phyloP scores from a whole-genome alignment of 345 rosid species.

The Fremontodendron californicum region DNA sequence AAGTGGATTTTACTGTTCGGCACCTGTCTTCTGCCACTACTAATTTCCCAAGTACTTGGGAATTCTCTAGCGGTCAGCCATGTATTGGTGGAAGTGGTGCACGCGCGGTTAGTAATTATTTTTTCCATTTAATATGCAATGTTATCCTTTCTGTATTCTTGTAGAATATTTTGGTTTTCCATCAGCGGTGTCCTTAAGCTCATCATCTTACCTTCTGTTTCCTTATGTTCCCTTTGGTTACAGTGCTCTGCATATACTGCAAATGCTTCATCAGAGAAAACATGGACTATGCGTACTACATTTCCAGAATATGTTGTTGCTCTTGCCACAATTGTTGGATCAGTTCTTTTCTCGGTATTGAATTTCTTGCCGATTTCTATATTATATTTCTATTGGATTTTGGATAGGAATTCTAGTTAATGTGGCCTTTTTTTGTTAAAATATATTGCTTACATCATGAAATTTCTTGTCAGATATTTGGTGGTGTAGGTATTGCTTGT shows the following conservation, averaged over 20 bases:
- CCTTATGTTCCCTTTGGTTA: slow-evolving; percentile 10
- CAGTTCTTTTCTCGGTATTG: slow-evolving; percentile 88
- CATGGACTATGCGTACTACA: slow-evolving; percentile 90
- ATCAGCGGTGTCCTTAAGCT: background rate
- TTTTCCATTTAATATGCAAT: background rate
- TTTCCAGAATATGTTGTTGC: slow-evolving; percentile 99
- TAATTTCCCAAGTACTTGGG: slow-evolving; percentile 68
- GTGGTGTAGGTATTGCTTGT: slow-evolving; percentile 97
- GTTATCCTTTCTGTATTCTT: slow-evolving; percentile 2
- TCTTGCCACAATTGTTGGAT: slow-evolving; percentile 92
- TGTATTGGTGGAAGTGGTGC: slow-evolving; percentile 56
- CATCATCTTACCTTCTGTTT: background rate
- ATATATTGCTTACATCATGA: slow-evolving; percentile 5
- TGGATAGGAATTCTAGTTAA: background rate
- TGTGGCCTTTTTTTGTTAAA: background rate
- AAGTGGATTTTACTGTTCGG: slow-evolving; percentile 94
- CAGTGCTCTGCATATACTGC: slow-evolving; percentile 87
- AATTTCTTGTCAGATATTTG: slow-evolving; percentile 64
- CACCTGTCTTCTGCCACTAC: slow-evolving; percentile 85
- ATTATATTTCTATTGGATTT: background rate
- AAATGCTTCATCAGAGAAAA: slow-evolving; percentile 71
- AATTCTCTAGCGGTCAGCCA: slow-evolving; percentile 51
- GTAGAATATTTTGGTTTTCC: background rate
- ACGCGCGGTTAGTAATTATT: slow-evolving; percentile 48
- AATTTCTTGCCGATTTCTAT: slow-evolving; percentile 6